Conservation (phyloP, 1,139 yeast genomes). For the Magnusiomyces paraingens region DNA sequence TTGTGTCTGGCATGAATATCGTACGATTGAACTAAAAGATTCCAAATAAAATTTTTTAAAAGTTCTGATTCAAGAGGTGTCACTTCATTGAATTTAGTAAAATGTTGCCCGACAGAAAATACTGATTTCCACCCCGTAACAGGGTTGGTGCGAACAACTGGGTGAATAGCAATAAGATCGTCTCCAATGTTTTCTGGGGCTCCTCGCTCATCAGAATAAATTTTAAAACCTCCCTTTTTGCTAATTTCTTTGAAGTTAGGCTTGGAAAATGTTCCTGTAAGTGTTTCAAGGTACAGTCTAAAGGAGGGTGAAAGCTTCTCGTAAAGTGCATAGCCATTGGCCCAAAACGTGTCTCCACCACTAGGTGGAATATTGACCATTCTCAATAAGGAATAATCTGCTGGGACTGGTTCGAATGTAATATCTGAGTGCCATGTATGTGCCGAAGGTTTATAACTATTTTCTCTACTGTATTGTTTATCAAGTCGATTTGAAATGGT, state of each 20-base stretch:
- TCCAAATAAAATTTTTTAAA: conserved; percentile 39
- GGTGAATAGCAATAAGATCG: conserved; percentile 36
- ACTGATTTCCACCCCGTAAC: conserved; percentile 44
- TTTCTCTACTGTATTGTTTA: no score
- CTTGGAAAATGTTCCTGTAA: conserved; percentile 29
- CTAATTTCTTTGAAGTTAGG: conserved; percentile 32
- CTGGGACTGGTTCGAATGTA: no score
- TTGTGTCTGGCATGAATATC: no score
- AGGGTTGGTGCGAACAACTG: conserved; percentile 43
- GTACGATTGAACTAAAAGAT: conserved; percentile 39
- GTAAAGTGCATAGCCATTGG: no score
- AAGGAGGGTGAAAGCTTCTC: conserved; percentile 41
- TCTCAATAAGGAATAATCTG: conserved; percentile 41
- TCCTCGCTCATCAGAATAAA: conserved; percentile 33
- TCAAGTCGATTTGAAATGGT: no score
- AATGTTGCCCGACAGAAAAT: conserved; percentile 39
- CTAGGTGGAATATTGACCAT: conserved; percentile 39
- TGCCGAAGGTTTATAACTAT: no score
- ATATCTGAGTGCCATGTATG: no score
- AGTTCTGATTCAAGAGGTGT: conserved; percentile 34
- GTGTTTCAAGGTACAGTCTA: conserved; percentile 38
- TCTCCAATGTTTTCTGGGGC: conserved; percentile 31
- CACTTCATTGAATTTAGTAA: conserved; percentile 38
- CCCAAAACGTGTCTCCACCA: conserved; percentile 46
- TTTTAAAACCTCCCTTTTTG: conserved; percentile 34